Conservation (phyloP, 176 grass and related monocot genomes). For the Otatea glauca region DNA sequence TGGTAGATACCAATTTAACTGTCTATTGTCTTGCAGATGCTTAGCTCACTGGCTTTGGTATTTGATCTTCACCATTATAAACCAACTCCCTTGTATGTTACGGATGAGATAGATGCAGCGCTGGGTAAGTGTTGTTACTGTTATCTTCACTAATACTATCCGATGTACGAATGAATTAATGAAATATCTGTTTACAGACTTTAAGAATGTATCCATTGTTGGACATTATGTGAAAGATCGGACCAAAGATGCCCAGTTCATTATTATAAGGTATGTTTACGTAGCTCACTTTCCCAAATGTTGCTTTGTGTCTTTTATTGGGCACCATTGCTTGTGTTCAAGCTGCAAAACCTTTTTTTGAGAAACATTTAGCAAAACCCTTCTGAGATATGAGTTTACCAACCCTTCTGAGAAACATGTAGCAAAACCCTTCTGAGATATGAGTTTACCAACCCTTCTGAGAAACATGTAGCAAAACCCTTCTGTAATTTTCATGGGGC, state of each 20-base stretch:
- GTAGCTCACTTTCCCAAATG: background rate
- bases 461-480: too few species aligned
- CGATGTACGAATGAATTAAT: conserved; percentile 14
- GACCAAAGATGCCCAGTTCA: conserved; percentile 96
- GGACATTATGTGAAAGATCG: conserved; percentile 98
- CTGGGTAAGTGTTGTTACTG: conserved; percentile 57
- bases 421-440: background rate
- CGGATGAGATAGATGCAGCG: conserved; percentile 99
- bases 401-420: background rate
- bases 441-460: background rate
- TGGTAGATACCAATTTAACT: background rate
- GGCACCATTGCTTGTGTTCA: background rate
- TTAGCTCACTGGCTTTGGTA: conserved; percentile 92
- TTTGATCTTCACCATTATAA: conserved; percentile 99
- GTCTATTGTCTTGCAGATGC: conserved; percentile 58
- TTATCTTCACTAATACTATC: background rate
- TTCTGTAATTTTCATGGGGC: background rate
- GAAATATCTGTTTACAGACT: conserved; percentile 62
- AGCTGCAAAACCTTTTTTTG: background rate
- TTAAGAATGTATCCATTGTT: conserved; percentile 96
- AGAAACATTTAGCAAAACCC: background rate
- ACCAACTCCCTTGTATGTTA: conserved; percentile 95
- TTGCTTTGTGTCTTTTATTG: background rate
- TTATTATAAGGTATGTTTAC: conserved; percentile 82
- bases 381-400: background rate